These are phyloP conservation scores for Suaeda aralocaspica DNA, from an alignment of 148 eudicot species.

Conservation along the genomic window DNA sequence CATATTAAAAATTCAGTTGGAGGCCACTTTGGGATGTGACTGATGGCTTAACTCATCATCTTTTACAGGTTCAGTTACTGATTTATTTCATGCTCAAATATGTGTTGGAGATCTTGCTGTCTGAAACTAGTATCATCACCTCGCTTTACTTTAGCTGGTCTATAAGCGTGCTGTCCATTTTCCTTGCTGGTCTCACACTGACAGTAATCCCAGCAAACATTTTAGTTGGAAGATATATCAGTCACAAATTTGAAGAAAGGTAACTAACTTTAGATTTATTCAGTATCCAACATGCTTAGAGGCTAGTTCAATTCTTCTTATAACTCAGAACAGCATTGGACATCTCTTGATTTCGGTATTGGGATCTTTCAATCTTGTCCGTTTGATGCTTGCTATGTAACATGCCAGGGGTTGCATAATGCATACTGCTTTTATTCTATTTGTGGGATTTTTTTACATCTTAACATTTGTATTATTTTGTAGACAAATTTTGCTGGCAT, in stretches of 20 bases:
- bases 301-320: not conserved
- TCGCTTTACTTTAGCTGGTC: constrained; percentile 71
- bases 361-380: not conserved
- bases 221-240: constrained; percentile 73
- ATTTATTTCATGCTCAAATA: constrained; percentile 87
- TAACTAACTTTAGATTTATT: constrained; percentile 20
- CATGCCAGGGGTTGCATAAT: no score
- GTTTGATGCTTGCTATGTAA: not conserved
- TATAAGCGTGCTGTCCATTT: constrained; percentile 59
- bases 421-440: no score
- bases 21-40: not conserved
- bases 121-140: constrained; percentile 75
- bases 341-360: constrained; percentile 12
- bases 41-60: not conserved
- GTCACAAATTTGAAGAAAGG: constrained; percentile 86
- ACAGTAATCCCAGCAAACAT: constrained; percentile 78
- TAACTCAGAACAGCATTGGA: not conserved
- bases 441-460: no score
- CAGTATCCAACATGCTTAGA: not conserved
- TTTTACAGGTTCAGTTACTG: constrained; percentile 67
- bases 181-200: constrained; percentile 65
- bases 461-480: not conserved
- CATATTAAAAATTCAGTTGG: no score
- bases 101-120: constrained; percentile 68
- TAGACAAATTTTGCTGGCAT: constrained; percentile 71